Evolutionary conservation across 2,329 filamentous ascomycete genomes (phyloP), one percentile per base, ranked within the genome.

Genomic region (Phaeosphaeria sp.): DNA sequence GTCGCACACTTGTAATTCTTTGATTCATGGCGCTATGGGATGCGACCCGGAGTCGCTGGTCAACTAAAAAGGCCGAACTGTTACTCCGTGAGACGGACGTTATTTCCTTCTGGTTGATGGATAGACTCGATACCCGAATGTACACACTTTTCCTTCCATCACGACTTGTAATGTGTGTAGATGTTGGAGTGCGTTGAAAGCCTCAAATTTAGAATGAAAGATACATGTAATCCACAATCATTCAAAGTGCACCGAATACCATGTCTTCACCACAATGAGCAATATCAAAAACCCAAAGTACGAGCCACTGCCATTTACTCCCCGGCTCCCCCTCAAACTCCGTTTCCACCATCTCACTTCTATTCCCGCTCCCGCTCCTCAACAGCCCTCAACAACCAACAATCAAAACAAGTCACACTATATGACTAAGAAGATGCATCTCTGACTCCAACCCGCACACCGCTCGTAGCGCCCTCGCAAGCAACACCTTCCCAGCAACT

Each of bases 1-100:
- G 63, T 67, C 52, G 64, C 74, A 43, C 72, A 74, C 54, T 67
- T 76, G 62, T 76, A 74, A 63, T 42, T 52, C 53, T 54, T 55
- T 55, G 25, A 13, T 64, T 63, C 52, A 56, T 51, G 56, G 60
- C 62, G 58, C 60, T 41, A 33, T 47, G 23, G 49, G 56, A 51
- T 48, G 56, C 21, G 39, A 43, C 23, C 22, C 7, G 61, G 52
- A 46, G 48, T 55, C 67, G 56, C 48, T 54, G 59, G 47, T 60
- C 55, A 57, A 33, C 56, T 64, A 63, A 63, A 62, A 52, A 55
- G 60, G 30, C 30, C 13, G 30, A 36, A 36, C 3, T 36, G 30
- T 36, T 36, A 11, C 30, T 36, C 30, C 30, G 30, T 63, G 60
- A 57, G 58, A 52, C 50, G 47, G 46, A 65, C 58, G 55, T 39